Evolutionary conservation across 352 stramenopile genomes (phyloP), one percentile per base, ranked within the genome.

Genomic region (Phytophthora citrophthora): DNA sequence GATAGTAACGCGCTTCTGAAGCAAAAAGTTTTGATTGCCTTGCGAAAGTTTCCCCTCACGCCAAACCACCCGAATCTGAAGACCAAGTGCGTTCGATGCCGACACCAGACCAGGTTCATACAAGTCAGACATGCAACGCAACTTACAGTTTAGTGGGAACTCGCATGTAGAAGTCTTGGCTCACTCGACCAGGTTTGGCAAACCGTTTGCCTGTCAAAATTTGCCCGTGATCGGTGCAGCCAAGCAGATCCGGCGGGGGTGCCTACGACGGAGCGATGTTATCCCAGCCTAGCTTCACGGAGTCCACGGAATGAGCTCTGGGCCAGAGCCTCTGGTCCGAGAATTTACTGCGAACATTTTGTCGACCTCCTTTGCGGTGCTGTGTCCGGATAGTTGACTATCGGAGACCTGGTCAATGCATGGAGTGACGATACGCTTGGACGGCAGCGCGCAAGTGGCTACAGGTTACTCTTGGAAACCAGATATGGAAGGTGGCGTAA

Each of bases 191-290:
- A 51, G n/a, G n/a, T 36, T 36, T 20, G 20, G 20, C 20, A 20
- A 20, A 20, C 20, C 20, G 20, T 20, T 20, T 50, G 58, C 11
- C 34, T 29, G 23, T 47, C 50, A 72, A 73, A 56, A 44, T 70
- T 73, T 66, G 64, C 64, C 49, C 41, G 47, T 63, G 64, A 73
- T 73, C 20, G 39, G 55, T 23, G 24, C 12, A 52, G 43, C 23
- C 34, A 50, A 13, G 29, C 49, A 54, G 27, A 61, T 61, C 47
- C 38, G 23, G 15, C 36, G 41, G 43, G 29, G 18, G 32, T 64
- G 31, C 31, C 36, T 20, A 54, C 48, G 27, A 65, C 29, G 15
- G 34, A 26, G 62, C 47, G 26, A 56, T 51, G 26, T 29, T 45
- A 12, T 34, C 29, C 29, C 29, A 34, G 29, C 29, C 29, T 34